These are phyloP conservation scores for Cystobasidium sp. DNA, from an alignment of 1,284 basidiomycete species.

Conservation along the genomic window DNA sequence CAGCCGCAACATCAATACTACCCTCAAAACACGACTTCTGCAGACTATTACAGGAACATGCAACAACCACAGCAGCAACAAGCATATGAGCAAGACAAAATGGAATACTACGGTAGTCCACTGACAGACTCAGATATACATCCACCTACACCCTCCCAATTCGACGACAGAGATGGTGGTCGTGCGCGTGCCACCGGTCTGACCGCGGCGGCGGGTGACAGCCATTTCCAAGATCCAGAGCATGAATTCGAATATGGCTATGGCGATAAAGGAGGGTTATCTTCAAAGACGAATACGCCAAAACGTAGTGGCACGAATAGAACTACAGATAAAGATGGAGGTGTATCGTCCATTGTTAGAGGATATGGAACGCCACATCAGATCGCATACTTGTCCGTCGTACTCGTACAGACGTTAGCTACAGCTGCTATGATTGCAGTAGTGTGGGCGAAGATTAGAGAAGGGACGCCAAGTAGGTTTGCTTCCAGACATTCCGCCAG, in stretches of 20 bases:
- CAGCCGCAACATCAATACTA: too few species aligned
- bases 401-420: slow-evolving; percentile 38
- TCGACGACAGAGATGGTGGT: background rate
- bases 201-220: too few species aligned
- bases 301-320: background rate
- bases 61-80: background rate
- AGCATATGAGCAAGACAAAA: background rate
- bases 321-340: slow-evolving; percentile 1
- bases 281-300: too few species aligned
- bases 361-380: slow-evolving; percentile 40
- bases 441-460: slow-evolving; percentile 32
- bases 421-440: slow-evolving; percentile 39
- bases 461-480: background rate
- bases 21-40: background rate
- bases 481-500: background rate
- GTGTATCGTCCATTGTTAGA: slow-evolving; percentile 37
- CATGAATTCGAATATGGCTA: too few species aligned
- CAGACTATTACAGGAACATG: too few species aligned
- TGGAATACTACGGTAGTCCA: background rate
- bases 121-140: background rate
- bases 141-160: background rate
- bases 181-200: too few species aligned
- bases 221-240: too few species aligned
- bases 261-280: too few species aligned
- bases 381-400: slow-evolving; percentile 30